These are phyloP conservation scores for Pseudocercospora macadamiae DNA, from an alignment of 2,329 filamentous ascomycete species.

Conservation along the genomic window DNA sequence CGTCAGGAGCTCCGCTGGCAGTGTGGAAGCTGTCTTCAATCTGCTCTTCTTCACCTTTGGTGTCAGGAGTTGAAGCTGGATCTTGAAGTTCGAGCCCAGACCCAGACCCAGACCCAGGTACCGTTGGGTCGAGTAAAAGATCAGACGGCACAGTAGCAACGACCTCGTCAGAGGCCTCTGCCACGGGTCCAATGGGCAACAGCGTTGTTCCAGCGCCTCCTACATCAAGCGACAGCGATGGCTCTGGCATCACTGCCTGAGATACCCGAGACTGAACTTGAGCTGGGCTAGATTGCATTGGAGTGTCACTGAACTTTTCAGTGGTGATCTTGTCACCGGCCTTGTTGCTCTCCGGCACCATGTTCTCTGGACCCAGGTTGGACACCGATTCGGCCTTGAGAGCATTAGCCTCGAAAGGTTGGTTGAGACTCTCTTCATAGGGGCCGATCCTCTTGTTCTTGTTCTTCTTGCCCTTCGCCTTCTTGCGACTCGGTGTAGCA, in stretches of 20 bases:
- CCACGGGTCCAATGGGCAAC: too few relatives aligned
- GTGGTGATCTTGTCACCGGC: neutral
- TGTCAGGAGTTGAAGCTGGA: neutral
- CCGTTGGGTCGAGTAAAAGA: too few relatives aligned
- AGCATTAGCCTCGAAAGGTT: conserved; percentile 11
- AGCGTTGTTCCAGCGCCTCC: too few relatives aligned
- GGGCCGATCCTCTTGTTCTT: conserved; percentile 20
- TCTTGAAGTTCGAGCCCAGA: too few relatives aligned
- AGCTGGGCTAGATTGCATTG: neutral
- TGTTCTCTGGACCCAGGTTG: conserved; percentile 2
- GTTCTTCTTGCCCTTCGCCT: conserved; percentile 17
- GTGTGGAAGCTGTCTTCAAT: conserved; percentile 40
- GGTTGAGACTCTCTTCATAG: conserved; percentile 6
- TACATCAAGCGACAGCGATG: too few relatives aligned
- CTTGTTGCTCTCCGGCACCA: neutral
- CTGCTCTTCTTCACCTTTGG: conserved; percentile 27
- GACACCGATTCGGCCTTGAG: neutral
- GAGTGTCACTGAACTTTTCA: conserved; percentile 7
- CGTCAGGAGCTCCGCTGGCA: conserved; percentile 31
- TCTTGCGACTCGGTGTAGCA: conserved; percentile 26
- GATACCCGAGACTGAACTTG: neutral
- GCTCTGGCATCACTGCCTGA: neutral
- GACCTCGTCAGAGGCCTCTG: too few relatives aligned
- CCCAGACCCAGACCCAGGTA: too few relatives aligned
- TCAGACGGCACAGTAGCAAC: too few relatives aligned